Percentiles rank a stretch among this genome's conserved stretches.
phyloP scores from a whole-genome alignment of 2,329 filamentous ascomycete genomes.

The Paraconiothyrium sp. region DNA sequence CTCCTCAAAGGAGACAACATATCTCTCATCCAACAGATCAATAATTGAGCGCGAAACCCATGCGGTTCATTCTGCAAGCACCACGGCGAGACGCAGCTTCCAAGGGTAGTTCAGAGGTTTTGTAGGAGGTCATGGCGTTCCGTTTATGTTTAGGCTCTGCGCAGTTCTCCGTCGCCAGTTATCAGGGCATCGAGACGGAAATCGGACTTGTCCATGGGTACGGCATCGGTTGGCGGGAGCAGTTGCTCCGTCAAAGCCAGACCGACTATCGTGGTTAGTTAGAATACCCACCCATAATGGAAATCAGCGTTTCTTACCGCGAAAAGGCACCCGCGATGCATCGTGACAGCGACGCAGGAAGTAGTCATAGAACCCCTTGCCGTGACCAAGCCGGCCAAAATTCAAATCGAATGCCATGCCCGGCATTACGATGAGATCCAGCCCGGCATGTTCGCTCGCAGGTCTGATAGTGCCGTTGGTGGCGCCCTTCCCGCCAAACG shows the following conservation, averaged over 20 bases:
- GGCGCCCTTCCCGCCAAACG: constrained; percentile 71
- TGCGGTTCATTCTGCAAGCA: not conserved
- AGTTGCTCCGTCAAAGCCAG: constrained; percentile 89
- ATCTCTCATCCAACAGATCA: constrained; percentile 71
- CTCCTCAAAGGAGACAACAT: constrained; percentile 90
- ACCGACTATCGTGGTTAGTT: constrained; percentile 67
- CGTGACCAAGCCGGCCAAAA: constrained; percentile 85
- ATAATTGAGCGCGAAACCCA: constrained; percentile 30
- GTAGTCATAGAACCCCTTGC: constrained; percentile 96
- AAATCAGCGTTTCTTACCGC: constrained; percentile 61
- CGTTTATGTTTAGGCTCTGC: constrained; percentile 34
- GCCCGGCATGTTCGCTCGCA: constrained; percentile 48
- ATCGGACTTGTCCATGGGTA: constrained; percentile 81
- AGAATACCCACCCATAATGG: constrained; percentile 38
- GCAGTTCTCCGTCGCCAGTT: constrained; percentile 71
- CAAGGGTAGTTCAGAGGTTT: not conserved
- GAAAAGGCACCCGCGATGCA: constrained; percentile 63
- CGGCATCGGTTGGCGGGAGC: constrained; percentile 68
- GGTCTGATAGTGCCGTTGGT: constrained; percentile 48
- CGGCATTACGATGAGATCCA: constrained; percentile 91
- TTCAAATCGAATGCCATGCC: constrained; percentile 87
- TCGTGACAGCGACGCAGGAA: constrained; percentile 81
- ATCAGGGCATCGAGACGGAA: constrained; percentile 81
- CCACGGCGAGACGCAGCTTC: constrained; percentile 7
- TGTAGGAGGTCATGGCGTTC: constrained; percentile 11